phyloP scores from a whole-genome alignment of 2,329 filamentous ascomycete species.

The Colletotrichum lupini region DNA sequence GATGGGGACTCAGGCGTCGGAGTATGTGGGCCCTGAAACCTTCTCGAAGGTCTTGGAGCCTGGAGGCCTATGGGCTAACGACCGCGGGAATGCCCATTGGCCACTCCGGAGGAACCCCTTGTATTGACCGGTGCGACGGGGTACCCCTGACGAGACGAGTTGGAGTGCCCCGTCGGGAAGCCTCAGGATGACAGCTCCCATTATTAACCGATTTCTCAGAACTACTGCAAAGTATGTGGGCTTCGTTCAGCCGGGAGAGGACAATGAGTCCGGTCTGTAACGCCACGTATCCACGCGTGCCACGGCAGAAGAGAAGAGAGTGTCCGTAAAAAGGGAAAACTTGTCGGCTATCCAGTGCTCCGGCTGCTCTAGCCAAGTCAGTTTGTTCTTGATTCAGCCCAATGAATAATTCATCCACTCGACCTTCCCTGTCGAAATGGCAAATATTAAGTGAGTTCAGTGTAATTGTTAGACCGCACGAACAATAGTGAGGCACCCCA shows the following conservation, averaged over 20 bases:
- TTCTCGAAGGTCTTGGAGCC: constrained; percentile 35
- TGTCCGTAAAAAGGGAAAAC: background rate
- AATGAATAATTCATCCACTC: background rate
- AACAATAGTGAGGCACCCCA: background rate
- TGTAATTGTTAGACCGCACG: background rate
- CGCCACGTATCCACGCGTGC: constrained; percentile 19
- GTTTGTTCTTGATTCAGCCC: constrained; percentile 11
- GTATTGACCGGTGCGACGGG: constrained; percentile 7
- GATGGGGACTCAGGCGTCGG: constrained; percentile 16
- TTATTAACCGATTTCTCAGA: constrained; percentile 20
- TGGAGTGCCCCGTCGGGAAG: constrained; percentile 18
- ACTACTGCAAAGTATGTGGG: constrained; percentile 2
- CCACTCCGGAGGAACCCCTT: constrained; percentile 6
- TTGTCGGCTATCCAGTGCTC: background rate
- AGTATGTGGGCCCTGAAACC: constrained; percentile 36
- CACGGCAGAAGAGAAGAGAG: constrained; percentile 7
- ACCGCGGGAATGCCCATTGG: constrained; percentile 36
- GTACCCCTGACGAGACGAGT: constrained; percentile 9
- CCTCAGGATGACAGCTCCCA: constrained; percentile 29
- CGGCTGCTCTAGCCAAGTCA: background rate
- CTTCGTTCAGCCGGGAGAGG: background rate
- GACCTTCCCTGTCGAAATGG: background rate
- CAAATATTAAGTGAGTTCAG: background rate
- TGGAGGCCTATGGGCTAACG: constrained; percentile 28
- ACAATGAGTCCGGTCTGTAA: constrained; percentile 13